Evolutionary conservation across 1,284 basidiomycete species (phyloP).

Genomic region (Phellinidium pouzarii): DNA sequence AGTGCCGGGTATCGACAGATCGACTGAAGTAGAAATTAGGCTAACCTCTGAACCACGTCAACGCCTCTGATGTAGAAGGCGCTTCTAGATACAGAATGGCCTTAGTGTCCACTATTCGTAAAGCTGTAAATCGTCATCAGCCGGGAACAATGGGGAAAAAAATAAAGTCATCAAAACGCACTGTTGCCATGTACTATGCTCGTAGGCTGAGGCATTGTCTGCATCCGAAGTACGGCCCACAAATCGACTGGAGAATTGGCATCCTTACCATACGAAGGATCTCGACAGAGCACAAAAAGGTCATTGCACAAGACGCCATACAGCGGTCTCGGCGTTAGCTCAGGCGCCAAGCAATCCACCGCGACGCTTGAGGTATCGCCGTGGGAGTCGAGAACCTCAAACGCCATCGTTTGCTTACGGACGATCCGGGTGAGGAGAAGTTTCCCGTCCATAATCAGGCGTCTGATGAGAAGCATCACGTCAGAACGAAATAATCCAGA

Average conservation of each 20-base stretch:
- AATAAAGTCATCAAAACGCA: conserved; percentile 34
- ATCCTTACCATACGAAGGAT: conserved; percentile 71
- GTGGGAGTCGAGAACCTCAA: conserved; percentile 73
- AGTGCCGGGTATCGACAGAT: background rate
- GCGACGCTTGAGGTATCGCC: conserved; percentile 76
- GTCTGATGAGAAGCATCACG: conserved; percentile 38
- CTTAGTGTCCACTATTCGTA: conserved; percentile 80
- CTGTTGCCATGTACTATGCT: conserved; percentile 83
- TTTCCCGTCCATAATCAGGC: conserved; percentile 82
- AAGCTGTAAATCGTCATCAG: conserved; percentile 38
- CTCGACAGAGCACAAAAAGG: conserved; percentile 82
- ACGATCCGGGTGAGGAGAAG: conserved; percentile 83
- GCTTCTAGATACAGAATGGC: conserved; percentile 92
- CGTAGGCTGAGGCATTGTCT: conserved; percentile 82
- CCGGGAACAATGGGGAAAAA: conserved; percentile 6
- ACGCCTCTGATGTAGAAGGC: conserved; percentile 71
- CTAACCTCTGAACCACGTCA: conserved; percentile 87
- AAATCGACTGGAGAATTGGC: conserved; percentile 71
- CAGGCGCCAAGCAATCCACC: conserved; percentile 83
- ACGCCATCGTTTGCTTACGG: conserved; percentile 79
- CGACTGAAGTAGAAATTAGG: conserved; percentile 8
- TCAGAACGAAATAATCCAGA: conserved; percentile 17
- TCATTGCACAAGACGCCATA: conserved; percentile 88
- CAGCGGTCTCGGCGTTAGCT: conserved; percentile 67
- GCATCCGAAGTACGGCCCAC: conserved; percentile 91